These are phyloP conservation scores for Trypanosoma rangeli DNA, from an alignment of 208 protist species.

Conservation along the genomic window DNA sequence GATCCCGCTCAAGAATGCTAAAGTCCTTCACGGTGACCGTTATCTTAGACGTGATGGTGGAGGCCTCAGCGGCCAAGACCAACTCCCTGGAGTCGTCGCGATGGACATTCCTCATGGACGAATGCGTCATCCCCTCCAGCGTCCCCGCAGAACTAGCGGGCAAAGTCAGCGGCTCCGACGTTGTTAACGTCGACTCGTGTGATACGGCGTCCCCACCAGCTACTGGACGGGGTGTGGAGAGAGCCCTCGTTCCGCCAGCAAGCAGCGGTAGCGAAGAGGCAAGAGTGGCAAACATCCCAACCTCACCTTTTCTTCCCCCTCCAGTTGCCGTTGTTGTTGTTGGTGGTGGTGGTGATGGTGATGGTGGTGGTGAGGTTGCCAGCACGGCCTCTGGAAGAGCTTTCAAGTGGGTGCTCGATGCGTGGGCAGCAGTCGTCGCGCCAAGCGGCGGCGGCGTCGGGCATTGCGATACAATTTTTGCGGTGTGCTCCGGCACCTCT, in stretches of 20 bases:
- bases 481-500: constrained; percentile 13
- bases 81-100: constrained; percentile 15
- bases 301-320: background rate
- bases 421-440: background rate
- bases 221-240: background rate
- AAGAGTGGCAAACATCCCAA: background rate
- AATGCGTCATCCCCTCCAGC: background rate
- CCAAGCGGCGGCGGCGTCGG: background rate
- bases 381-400: background rate
- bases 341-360: no score
- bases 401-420: background rate
- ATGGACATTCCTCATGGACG: background rate
- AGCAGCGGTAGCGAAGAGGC: background rate
- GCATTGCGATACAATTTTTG: background rate
- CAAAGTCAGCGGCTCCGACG: background rate
- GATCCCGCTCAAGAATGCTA: constrained; percentile 22
- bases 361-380: no score
- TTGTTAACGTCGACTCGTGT: background rate
- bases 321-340: background rate
- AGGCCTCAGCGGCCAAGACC: constrained; percentile 18
- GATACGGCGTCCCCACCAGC: background rate
- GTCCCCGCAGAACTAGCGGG: background rate
- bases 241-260: background rate
- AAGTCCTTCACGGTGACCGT: constrained; percentile 22
- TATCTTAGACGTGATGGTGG: constrained; percentile 25